Evolutionary conservation across 305 asterid species (phyloP).

Genomic region (Fraxinus albicans): DNA sequence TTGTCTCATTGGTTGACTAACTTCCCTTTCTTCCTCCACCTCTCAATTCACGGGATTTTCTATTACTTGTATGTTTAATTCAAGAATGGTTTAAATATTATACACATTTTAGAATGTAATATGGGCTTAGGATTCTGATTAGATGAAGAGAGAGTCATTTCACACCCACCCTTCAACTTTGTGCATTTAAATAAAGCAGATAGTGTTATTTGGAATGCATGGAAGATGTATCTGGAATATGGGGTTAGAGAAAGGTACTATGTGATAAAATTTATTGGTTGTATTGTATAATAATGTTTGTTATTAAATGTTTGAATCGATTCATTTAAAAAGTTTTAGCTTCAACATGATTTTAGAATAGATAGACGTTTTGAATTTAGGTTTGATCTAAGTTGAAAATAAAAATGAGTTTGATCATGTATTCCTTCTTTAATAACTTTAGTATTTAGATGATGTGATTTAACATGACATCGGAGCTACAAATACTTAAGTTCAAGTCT

Average conservation of each 20-base stretch:
- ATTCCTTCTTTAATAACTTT: neutral
- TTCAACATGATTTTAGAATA: neutral
- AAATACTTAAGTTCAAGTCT: neutral
- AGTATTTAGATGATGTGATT: neutral
- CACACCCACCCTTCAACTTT: slow-evolving; percentile 52
- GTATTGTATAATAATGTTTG: neutral
- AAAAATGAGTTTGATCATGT: neutral
- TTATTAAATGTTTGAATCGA: neutral
- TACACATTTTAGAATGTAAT: slow-evolving; percentile 35
- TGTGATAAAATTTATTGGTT: neutral
- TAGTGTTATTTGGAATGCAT: slow-evolving; percentile 53
- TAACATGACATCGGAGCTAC: no score
- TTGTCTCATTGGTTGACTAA: slow-evolving; percentile 61
- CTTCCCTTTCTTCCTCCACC: neutral
- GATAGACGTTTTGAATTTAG: no score
- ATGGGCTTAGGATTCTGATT: slow-evolving; percentile 38
- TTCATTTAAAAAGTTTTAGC: neutral
- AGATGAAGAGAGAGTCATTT: slow-evolving; percentile 29
- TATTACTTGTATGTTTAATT: neutral
- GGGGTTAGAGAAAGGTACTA: neutral
- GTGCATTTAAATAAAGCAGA: slow-evolving; percentile 40
- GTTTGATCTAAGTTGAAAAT: neutral
- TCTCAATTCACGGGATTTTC: slow-evolving; percentile 33
- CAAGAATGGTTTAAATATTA: neutral
- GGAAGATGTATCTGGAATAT: slow-evolving; percentile 38